A percentile compares a stretch with the other conserved stretches of the same genome.
These are phyloP conservation scores for Pseudoscleropodium purum DNA, from an alignment of 225 moss, liverwort and hornwort species.

Conservation along the genomic window DNA sequence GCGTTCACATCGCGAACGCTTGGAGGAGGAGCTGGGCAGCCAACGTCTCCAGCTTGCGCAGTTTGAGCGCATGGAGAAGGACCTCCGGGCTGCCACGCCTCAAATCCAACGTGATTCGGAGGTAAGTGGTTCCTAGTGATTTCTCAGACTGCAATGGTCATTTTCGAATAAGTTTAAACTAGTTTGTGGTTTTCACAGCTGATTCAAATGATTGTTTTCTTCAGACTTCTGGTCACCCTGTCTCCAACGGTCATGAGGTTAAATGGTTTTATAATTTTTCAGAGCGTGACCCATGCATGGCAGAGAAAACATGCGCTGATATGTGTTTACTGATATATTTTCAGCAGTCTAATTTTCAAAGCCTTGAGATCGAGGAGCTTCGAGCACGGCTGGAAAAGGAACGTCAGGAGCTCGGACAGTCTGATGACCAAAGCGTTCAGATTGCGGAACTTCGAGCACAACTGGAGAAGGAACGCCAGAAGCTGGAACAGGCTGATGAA, in stretches of 20 bases:
- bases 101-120: slow-evolving; percentile 11
- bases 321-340: background rate
- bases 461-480: slow-evolving; percentile 13
- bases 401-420: background rate
- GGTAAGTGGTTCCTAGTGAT: background rate
- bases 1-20: slow-evolving; percentile 19
- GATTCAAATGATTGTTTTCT: background rate
- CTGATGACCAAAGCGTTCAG: slow-evolving; percentile 8
- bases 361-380: slow-evolving; percentile 15
- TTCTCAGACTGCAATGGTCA: background rate
- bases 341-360: slow-evolving; percentile 4
- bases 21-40: slow-evolving; percentile 33
- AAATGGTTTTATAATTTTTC: background rate
- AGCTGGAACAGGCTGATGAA: slow-evolving; percentile 9
- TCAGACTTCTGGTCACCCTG: background rate
- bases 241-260: background rate
- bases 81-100: slow-evolving; percentile 14
- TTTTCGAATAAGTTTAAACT: background rate
- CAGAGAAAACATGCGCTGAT: background rate
- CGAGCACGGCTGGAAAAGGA: slow-evolving; percentile 11
- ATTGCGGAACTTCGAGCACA: slow-evolving; percentile 13
- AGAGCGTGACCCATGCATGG: background rate
- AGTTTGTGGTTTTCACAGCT: background rate
- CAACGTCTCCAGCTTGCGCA: slow-evolving; percentile 24
- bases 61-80: slow-evolving; percentile 25